Evolutionary conservation across 228 moss, liverwort and hornwort species (phyloP).

Genomic region (Sphagnum magellanicum): DNA sequence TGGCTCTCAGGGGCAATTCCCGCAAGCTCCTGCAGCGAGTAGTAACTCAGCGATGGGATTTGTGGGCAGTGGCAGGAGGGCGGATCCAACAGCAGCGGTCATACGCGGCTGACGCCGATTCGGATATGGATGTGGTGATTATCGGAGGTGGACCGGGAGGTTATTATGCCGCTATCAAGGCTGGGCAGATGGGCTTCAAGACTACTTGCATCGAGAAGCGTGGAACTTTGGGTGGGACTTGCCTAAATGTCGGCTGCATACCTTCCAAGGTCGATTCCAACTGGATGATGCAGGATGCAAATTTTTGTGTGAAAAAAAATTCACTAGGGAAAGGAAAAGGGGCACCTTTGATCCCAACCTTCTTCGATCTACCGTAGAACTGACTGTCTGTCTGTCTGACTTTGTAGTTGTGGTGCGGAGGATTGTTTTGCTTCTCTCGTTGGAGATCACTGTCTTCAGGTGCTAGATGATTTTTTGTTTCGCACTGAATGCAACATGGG

Average conservation of each 20-base stretch:
- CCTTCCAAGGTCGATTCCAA: slow-evolving; percentile 66
- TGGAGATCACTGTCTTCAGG: too few species aligned
- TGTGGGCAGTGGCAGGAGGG: slow-evolving; percentile 18
- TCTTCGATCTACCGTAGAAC: neutral
- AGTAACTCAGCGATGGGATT: slow-evolving; percentile 22
- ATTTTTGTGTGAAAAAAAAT: too few species aligned
- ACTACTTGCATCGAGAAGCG: slow-evolving; percentile 83
- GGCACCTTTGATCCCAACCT: neutral
- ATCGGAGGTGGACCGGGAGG: slow-evolving; percentile 91
- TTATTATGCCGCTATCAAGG: slow-evolving; percentile 87
- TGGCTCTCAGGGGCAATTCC: slow-evolving; percentile 63
- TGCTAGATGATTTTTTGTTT: too few species aligned
- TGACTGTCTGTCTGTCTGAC: too few species aligned
- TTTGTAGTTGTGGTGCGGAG: neutral
- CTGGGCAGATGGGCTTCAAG: slow-evolving; percentile 91
- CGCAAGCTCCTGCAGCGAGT: slow-evolving; percentile 57
- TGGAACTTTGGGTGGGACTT: slow-evolving; percentile 77
- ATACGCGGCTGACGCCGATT: slow-evolving; percentile 33
- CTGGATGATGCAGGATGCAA: too few species aligned
- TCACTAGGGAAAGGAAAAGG: too few species aligned
- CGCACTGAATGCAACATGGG: too few species aligned
- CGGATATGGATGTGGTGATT: slow-evolving; percentile 56
- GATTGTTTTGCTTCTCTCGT: neutral
- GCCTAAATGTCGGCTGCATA: slow-evolving; percentile 93
- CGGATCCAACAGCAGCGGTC: slow-evolving; percentile 20